phyloP scores from a whole-genome alignment of 176 grass and related monocot genomes.

The Raddia distichophylla region DNA sequence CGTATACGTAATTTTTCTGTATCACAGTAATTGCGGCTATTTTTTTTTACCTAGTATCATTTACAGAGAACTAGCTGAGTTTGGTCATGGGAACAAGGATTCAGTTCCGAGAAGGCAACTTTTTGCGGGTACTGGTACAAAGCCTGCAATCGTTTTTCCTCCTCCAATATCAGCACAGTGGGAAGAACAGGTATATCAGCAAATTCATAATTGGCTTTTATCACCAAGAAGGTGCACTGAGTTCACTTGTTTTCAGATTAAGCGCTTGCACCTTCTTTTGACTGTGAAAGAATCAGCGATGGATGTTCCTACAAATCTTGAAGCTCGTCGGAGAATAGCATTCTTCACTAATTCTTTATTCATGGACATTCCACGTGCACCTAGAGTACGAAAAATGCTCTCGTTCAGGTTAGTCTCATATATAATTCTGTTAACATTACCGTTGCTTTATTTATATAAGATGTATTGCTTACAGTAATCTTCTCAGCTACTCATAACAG shows the following conservation, averaged over 20 bases:
- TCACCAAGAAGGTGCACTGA: constrained; percentile 31
- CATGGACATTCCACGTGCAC: constrained; percentile 97
- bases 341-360: constrained; percentile 98
- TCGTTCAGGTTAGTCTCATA: constrained; percentile 79
- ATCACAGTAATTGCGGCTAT: constrained; percentile 10
- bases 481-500: not conserved
- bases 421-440: constrained; percentile 17
- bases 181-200: constrained; percentile 78
- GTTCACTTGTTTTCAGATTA: constrained; percentile 68
- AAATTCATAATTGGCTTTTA: constrained; percentile 25
- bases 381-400: constrained; percentile 94
- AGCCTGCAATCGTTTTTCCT: constrained; percentile 82
- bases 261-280: constrained; percentile 80
- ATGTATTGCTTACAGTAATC: constrained; percentile 10
- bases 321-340: constrained; percentile 93
- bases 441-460: constrained; percentile 12
- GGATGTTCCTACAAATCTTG: constrained; percentile 91
- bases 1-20: constrained; percentile 1
- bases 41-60: constrained; percentile 1
- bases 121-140: constrained; percentile 87
- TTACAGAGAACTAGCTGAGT: constrained; percentile 84
- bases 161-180: constrained; percentile 77
- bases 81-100: constrained; percentile 88
- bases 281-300: constrained; percentile 98
- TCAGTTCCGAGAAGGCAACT: constrained; percentile 88